Evolutionary conservation across 2,329 filamentous ascomycete species (phyloP).

Genomic region (Sporothrix brunneoviolacea): DNA sequence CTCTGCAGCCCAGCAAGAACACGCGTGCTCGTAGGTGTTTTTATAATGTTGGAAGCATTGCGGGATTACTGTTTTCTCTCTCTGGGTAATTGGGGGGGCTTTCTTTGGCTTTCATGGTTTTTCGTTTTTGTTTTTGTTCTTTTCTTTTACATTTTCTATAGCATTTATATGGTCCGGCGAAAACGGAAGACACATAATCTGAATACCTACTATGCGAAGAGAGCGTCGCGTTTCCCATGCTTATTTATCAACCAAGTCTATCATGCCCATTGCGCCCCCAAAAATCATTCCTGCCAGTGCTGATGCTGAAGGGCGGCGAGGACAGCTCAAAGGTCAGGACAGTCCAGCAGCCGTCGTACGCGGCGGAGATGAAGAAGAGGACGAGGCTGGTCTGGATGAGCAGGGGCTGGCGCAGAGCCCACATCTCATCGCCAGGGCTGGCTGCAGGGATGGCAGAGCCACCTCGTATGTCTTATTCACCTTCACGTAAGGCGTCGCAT

Average conservation of each 20-base stretch:
- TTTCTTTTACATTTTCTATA: background rate
- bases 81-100: too few species aligned
- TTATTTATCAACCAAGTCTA: too few species aligned
- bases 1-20: background rate
- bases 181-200: too few species aligned
- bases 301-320: slow-evolving; percentile 57
- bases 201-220: too few species aligned
- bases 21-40: slow-evolving; percentile 6
- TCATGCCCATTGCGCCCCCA: too few species aligned
- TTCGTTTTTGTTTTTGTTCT: background rate
- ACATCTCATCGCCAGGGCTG: too few species aligned
- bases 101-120: background rate
- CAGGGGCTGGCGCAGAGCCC: slow-evolving; percentile 54
- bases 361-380: slow-evolving; percentile 46
- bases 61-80: too few species aligned
- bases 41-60: too few species aligned
- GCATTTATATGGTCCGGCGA: background rate
- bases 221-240: too few species aligned
- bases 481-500: too few species aligned
- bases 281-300: slow-evolving; percentile 60
- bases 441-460: too few species aligned
- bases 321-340: slow-evolving; percentile 71
- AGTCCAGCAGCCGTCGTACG: slow-evolving; percentile 44
- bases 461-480: too few species aligned
- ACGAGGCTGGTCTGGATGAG: slow-evolving; percentile 63